A percentile compares a stretch with the other conserved stretches of the same genome.
Conservation (phyloP, 1,284 basidiomycete species). For the Serendipita sp. region DNA sequence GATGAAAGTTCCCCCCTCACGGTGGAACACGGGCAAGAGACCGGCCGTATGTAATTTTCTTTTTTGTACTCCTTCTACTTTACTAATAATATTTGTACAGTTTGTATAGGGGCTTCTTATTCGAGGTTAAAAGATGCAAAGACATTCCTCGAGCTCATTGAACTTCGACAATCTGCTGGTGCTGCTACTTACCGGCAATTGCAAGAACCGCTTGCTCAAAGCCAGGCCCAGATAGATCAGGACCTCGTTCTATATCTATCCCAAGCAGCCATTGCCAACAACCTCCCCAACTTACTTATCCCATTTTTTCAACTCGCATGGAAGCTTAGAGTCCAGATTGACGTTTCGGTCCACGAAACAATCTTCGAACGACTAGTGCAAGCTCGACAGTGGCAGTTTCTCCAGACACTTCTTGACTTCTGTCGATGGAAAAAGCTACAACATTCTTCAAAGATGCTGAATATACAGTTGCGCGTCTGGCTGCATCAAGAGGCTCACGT, state of each 20-base stretch:
- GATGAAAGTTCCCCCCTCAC: too few species aligned
- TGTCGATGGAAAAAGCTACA: neutral
- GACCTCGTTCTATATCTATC: neutral
- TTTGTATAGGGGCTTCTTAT: too few species aligned
- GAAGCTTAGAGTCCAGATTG: neutral
- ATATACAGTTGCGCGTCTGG: neutral
- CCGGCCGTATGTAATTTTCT: too few species aligned
- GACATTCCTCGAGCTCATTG: neutral
- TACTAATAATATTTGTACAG: too few species aligned
- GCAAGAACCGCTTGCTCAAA: neutral
- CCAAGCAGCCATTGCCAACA: neutral
- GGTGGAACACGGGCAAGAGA: too few species aligned
- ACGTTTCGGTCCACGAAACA: neutral
- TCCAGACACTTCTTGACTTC: neutral
- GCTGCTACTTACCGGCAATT: neutral
- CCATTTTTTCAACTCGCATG: neutral
- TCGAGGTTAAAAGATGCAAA: neutral
- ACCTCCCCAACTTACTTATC: neutral
- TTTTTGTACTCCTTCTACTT: too few species aligned
- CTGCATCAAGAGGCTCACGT: neutral
- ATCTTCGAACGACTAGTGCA: neutral
- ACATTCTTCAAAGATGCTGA: neutral
- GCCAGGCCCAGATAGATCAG: neutral
- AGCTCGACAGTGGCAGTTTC: neutral
- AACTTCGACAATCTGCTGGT: neutral